Base-by-base conservation (phyloP, 73 alveolate genomes). In the Paramecium pentaurelia region DNA sequence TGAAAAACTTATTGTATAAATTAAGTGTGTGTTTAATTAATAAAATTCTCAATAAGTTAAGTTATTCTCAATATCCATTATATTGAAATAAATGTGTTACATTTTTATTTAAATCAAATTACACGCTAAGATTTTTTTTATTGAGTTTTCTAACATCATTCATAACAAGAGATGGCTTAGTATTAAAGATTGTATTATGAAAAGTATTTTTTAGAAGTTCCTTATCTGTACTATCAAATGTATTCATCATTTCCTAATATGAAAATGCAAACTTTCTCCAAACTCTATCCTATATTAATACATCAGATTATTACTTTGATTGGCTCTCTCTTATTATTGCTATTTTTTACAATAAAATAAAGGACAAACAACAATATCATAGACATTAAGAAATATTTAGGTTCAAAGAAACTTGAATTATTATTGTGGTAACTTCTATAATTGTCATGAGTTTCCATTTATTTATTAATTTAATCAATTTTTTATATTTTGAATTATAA, bases 211-310 rank as follows among this genome's bases (percentile, higher is more conserved):
- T 68, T 14, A 68, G 25, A 34, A 68, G 51, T 27, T 68, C 84
- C 25, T 14, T 68, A 14, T 68, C 49, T 12, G 84, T 12, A 6
- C 6, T 10, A n/a, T 64, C 51, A 64, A 64, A 64, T 32, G 51
- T 64, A 64, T 64, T 64, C 84, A 64, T 64, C 47, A 32, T 32
- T 4, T 64, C 84, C 27, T 68, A 42, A 68, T 27, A 68, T 11
- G 49, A 68, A 20, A 68, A 68, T 11, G 84, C 84, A 68, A 68
- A 25, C 84, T 68, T 68, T 34, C 51, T 68, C 84, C 84, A 68
- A 12, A 64, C 51, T 64, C 32, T 64, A 64, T 64, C 84, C 84
- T 64, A 32, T 11, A 25, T 16, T 25, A 64, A 32, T 11, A 25
- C 30, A 34, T 2, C 4, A 3, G 9, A 11, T 3, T 25, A 64